These are phyloP conservation scores for Russula compacta DNA, from an alignment of 768 basidiomycete species.

Conservation along the genomic window DNA sequence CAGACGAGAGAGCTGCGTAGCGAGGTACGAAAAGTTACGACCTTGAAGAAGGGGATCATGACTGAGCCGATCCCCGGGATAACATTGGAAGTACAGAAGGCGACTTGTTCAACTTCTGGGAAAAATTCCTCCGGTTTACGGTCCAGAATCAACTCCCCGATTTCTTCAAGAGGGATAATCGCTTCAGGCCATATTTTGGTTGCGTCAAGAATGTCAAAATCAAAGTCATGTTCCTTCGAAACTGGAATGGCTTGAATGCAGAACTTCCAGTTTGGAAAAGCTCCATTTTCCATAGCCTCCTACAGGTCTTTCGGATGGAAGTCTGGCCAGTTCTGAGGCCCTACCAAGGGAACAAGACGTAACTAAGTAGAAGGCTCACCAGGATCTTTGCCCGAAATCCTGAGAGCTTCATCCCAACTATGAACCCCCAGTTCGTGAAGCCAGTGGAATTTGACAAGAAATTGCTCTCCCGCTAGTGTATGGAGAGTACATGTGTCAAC, in stretches of 20 bases:
- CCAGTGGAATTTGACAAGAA: conserved; percentile 88
- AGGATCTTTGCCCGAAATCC: conserved; percentile 76
- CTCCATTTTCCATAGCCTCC: conserved; percentile 70
- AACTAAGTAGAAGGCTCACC: conserved; percentile 29
- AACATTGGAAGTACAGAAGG: conserved; percentile 64
- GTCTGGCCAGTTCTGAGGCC: neutral
- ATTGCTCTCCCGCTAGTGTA: conserved; percentile 54
- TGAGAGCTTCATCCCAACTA: conserved; percentile 88
- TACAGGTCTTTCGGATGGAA: conserved; percentile 82
- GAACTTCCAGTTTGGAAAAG: conserved; percentile 70
- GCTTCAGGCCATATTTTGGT: conserved; percentile 86
- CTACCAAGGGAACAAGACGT: neutral
- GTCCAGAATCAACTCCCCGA: conserved; percentile 67
- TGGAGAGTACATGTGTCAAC: conserved; percentile 79
- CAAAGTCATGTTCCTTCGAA: conserved; percentile 68
- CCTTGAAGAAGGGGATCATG: conserved; percentile 78
- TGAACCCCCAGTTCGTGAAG: conserved; percentile 76
- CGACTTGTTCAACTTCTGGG: conserved; percentile 81
- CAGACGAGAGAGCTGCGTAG: conserved; percentile 74
- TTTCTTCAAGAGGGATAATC: conserved; percentile 61
- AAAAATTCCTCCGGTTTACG: conserved; percentile 68
- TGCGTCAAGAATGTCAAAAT: conserved; percentile 81
- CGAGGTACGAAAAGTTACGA: conserved; percentile 80
- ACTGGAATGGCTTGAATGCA: conserved; percentile 67
- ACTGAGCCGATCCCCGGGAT: conserved; percentile 51